Conservation (phyloP, 2,329 filamentous ascomycete genomes). For the Cercospora janseana region DNA sequence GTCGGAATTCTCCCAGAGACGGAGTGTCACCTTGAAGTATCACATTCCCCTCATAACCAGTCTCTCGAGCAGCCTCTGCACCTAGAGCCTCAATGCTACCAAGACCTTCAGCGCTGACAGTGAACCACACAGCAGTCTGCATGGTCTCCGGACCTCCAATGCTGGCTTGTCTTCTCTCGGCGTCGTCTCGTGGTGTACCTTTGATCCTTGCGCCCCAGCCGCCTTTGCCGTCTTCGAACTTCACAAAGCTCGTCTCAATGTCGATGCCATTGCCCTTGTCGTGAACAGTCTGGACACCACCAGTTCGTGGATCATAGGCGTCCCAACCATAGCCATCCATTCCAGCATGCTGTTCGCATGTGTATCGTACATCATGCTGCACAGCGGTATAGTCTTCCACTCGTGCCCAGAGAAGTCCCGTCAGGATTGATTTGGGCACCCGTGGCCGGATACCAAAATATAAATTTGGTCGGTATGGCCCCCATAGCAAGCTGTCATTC, state of each 20-base stretch:
- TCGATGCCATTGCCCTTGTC: conserved; percentile 86
- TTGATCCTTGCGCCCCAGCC: conserved; percentile 90
- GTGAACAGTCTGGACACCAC: conserved; percentile 85
- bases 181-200: conserved; percentile 71
- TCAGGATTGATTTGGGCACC: conserved; percentile 74
- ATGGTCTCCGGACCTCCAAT: conserved; percentile 47
- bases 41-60: conserved; percentile 61
- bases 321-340: conserved; percentile 98
- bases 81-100: conserved; percentile 63
- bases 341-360: conserved; percentile 90
- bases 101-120: conserved; percentile 74
- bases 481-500: conserved; percentile 91
- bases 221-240: conserved; percentile 71
- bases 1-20: conserved; percentile 73
- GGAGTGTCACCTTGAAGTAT: conserved; percentile 67
- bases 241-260: conserved; percentile 89
- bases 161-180: conserved; percentile 41
- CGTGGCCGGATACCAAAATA: conserved; percentile 90
- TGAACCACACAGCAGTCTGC: conserved; percentile 78
- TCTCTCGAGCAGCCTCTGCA: conserved; percentile 54
- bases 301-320: conserved; percentile 85
- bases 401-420: conserved; percentile 84
- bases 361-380: conserved; percentile 80
- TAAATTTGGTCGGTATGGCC: conserved; percentile 87
- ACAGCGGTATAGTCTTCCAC: conserved; percentile 75